Percentiles rank a stretch among this genome's conserved stretches.
Evolutionary conservation across 31 red algal species (phyloP).

Genomic region (Endocladia muricata): DNA sequence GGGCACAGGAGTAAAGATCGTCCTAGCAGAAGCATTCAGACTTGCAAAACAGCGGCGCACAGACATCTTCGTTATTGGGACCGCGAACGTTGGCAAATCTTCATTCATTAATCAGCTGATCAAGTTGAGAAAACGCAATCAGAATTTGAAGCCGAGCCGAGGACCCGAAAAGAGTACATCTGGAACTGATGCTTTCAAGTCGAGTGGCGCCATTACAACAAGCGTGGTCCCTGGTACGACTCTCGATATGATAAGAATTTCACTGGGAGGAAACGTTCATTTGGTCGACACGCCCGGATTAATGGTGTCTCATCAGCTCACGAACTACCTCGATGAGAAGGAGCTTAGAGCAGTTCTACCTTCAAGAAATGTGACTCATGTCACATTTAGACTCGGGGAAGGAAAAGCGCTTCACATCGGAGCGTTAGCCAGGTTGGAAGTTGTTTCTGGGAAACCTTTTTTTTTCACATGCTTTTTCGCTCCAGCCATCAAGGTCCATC

Average conservation of each 20-base stretch:
- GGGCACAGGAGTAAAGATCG: constrained; percentile 59
- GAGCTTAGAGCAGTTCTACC: constrained; percentile 84
- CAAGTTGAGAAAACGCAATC: neutral
- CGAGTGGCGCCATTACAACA: constrained; percentile 56
- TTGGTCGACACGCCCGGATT: constrained; percentile 95
- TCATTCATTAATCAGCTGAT: constrained; percentile 91
- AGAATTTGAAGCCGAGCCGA: neutral
- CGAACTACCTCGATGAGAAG: constrained; percentile 62
- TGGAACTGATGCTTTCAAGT: neutral
- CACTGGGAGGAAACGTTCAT: constrained; percentile 55
- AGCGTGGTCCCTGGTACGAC: constrained; percentile 93
- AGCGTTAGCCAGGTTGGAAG: constrained; percentile 81
- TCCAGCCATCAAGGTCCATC: constrained; percentile 81
- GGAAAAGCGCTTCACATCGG: constrained; percentile 89
- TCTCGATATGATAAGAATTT: constrained; percentile 78
- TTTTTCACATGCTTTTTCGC: constrained; percentile 87
- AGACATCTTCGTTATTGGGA: constrained; percentile 91
- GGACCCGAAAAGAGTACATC: neutral
- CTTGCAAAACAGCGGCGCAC: constrained; percentile 52
- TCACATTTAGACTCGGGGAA: constrained; percentile 68
- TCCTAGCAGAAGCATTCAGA: constrained; percentile 64
- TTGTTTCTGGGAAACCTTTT: constrained; percentile 75
- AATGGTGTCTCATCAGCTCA: constrained; percentile 78
- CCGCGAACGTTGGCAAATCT: constrained; percentile 98
- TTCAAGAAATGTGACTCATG: constrained; percentile 39